Evolutionary conservation across 2,329 filamentous ascomycete genomes (phyloP), one percentile per base, ranked within the genome.

Genomic region (Alternaria rosae): DNA sequence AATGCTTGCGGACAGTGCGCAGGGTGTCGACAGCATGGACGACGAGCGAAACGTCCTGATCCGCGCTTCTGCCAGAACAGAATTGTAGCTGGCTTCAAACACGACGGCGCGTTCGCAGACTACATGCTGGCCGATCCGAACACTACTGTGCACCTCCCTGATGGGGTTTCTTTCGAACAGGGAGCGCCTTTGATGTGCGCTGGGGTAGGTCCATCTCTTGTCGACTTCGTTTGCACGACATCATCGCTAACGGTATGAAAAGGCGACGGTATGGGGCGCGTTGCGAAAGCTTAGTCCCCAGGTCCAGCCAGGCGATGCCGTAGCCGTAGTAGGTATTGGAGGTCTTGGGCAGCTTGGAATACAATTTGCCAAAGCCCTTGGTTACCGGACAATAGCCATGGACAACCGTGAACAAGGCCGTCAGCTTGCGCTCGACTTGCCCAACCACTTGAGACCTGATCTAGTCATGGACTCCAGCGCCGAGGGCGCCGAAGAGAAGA

Each of bases 261-360:
- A 50, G 71, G 68, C 72, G n/a, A 73, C 71, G n/a, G 69, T 69
- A 43, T 70, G 70, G 70, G 70, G 72, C 26, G 70, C 69, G 6
- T 51, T 73, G 35, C 56, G 58, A 43, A 72, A 72, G 11, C 47
- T 70, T 13, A 65, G 54, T 41, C 66, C 66, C 35, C 68, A 70
- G 10, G 67, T 69, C 21, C 82, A 85, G 44, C 86, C 91, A 6
- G 92, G 92, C 21, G 88, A 94, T 78, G 87, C 84, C 17, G 87
- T 96, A 15, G 92, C 91, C 66, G 89, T 96, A 64, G 91, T 94
- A 58, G 93, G 93, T 70, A 92, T 92, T 23, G 92, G 92, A 64
- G 91, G 92, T 66, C 85, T 96, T 59, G 92, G 92, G n/a, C 88
- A 86, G 59, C 82, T 94, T 68, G 92, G 91, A 23, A 83, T 91